These are phyloP conservation scores for Ophiosphaerella herpotricha DNA, from an alignment of 2,329 filamentous ascomycete genomes.

Conservation along the genomic window DNA sequence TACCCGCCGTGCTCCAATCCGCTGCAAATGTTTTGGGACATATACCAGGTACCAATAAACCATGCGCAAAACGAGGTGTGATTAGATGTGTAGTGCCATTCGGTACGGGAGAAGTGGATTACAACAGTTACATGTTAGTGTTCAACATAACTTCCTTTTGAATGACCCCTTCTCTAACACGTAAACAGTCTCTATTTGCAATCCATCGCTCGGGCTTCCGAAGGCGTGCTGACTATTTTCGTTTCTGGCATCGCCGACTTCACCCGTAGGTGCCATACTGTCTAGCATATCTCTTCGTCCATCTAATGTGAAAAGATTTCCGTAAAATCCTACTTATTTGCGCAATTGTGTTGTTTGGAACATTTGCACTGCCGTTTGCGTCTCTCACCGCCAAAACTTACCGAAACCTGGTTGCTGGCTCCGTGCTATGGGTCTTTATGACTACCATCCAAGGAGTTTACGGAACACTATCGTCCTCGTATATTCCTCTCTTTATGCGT, in stretches of 20 bases:
- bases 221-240: conserved; percentile 16
- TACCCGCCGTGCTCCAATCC: conserved; percentile 5
- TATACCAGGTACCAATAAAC: conserved; percentile 3
- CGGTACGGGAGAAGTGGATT: conserved; percentile 20
- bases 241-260: conserved; percentile 22
- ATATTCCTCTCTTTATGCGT: conserved; percentile 27
- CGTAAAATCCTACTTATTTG: conserved; percentile 14
- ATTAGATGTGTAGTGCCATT: conserved; percentile 22
- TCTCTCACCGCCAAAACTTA: conserved; percentile 13
- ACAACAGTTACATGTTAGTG: conserved; percentile 20
- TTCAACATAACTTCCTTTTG: too few species aligned
- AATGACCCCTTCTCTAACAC: not conserved
- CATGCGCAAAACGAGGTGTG: conserved; percentile 12
- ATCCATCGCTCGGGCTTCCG: conserved; percentile 21
- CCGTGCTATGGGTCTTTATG: conserved; percentile 15
- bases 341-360: conserved; percentile 14
- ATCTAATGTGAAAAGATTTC: conserved; percentile 3
- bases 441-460: conserved; percentile 20
- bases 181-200: conserved; percentile 16
- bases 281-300: not conserved
- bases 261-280: conserved; percentile 8
- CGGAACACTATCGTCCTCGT: conserved; percentile 20
- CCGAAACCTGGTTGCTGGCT: conserved; percentile 13
- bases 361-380: conserved; percentile 18
- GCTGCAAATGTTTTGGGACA: conserved; percentile 7